Base-by-base conservation (phyloP, 768 basidiomycete species). In the Calvatia gigantea region DNA sequence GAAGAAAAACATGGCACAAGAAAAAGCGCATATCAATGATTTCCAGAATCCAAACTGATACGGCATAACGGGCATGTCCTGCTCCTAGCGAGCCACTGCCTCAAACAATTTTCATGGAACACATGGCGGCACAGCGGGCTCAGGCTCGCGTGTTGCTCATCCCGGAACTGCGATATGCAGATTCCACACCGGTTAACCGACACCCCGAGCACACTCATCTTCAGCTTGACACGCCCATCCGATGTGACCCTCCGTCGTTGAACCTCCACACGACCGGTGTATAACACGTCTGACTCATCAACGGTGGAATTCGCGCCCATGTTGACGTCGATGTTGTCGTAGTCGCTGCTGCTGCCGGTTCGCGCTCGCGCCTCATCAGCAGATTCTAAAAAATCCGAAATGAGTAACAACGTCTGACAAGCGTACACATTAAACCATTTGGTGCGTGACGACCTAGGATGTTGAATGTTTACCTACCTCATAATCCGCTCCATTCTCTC, bases 141-240 rank as follows among this genome's bases (percentile, higher is more conserved):
- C 67, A 87, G 62, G 31, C 78, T 78, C 12, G 79, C 86, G 54
- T 63, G 61, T 56, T 91, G 85, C 15, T 70, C 79, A 6, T 71
- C 75, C 69, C 74, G 83, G 71, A 89, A 91, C 69, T 85, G 85
- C 44, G 76, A 78, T 65, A 89, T 70, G 65, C 90, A 91, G 47
- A 90, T 84, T 37, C 84, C 79, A 67, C 90, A 92, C 63, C 81
- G 81, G 59, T 86, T 82, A 31, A 91, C 87, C 1, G 74, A 63
- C 12, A 78, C 72, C 35, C 85, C 89, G 17, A 88, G 70, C 47
- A 91, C 65, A 6, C 76, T 73, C 46, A 90, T 68, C 71, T 89
- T 91, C 42, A 89, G 62, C 72, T 90, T 91, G 51, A 84, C 75
- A 39, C 84, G 84, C 4, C 89, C 88, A 61, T 87, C 80, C 59